phyloP scores from a whole-genome alignment of 2,329 filamentous ascomycete species.

The Penicillium fuscoglaucum region DNA sequence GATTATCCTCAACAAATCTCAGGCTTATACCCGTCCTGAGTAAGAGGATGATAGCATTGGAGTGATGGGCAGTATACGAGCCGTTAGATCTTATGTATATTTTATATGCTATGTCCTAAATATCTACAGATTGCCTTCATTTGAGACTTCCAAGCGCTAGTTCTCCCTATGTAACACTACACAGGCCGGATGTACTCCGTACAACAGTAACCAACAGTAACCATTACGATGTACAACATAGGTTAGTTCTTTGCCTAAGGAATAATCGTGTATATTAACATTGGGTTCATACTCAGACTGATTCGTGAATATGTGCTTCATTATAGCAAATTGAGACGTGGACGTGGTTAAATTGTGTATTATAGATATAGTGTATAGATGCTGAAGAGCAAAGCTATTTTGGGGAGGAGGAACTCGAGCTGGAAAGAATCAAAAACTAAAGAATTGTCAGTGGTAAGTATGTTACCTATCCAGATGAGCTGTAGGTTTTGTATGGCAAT shows the following conservation, averaged over 20 bases:
- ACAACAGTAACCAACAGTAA: neutral
- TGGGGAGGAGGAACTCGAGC: neutral
- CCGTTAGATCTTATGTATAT: neutral
- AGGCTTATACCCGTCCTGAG: slow-evolving; percentile 9
- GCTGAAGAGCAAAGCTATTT: neutral
- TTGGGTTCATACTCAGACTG: slow-evolving; percentile 31
- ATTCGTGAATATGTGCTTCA: neutral
- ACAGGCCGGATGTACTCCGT: neutral
- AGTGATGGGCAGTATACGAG: slow-evolving; percentile 2
- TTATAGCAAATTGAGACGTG: neutral
- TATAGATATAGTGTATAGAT: neutral
- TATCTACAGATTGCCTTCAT: neutral
- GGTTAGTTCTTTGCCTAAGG: slow-evolving; percentile 25
- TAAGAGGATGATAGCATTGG: neutral
- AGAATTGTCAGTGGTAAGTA: neutral
- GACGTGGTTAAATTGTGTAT: neutral
- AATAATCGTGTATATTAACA: slow-evolving; percentile 40
- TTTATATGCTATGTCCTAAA: neutral
- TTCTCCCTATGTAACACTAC: neutral
- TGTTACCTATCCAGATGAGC: neutral
- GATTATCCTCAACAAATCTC: slow-evolving; percentile 28
- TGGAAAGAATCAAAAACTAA: neutral
- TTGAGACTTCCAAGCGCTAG: neutral
- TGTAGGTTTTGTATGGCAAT: neutral
- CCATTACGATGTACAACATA: neutral